Evolutionary conservation across 169 alveolate species (phyloP), one percentile per base, ranked within the genome.

Genomic region (Cyclospora cayetanensis): DNA sequence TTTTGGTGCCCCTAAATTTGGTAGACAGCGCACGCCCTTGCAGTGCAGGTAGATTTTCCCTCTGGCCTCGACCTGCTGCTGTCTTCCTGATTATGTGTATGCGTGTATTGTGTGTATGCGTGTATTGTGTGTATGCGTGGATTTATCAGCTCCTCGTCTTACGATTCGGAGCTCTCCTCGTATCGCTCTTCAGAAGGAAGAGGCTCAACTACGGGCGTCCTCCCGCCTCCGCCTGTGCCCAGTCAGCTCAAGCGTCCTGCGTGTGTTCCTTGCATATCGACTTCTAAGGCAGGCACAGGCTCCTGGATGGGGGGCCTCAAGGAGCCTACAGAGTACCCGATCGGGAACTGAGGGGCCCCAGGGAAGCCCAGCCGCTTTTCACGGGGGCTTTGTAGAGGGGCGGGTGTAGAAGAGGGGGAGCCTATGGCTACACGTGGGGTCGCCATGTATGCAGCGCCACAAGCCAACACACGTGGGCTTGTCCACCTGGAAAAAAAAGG

Each of bases 241-340:
- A 66, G 68, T 4, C 66, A 31, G 11, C 63, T 9, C 66, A n/a
- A 41, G 86, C 90, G 90, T 27, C 90, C 90, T 43, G 9, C 52
- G 9, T 83, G 34, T n/a, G 90, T 83, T 15, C 90, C 90, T 5
- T 35, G 65, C 7, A 41, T 83, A 2, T 83, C 90, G 11, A 83
- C 90, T 4, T 77, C 50, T 2, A 37, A 55, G 76, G 90, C 90
- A 22, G 90, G 90, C 27, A 42, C 90, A 0, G 90, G 90, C 18
- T 83, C 90, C 31, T 83, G 90, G 90, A 60, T 83, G 79, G 70
- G 79, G 66, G 90, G 90, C 18, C 55, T 22, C 63, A 53, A 66
- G n/a, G 90, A 83, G 39, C 90, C 90, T 39, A 31, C 60, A 15
- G 90, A 83, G 43, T 83, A 83, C 60, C 90, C 90, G 20, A 53